Conservation (phyloP, 352 stramenopile species). For the Phytophthora chlamydospora region DNA sequence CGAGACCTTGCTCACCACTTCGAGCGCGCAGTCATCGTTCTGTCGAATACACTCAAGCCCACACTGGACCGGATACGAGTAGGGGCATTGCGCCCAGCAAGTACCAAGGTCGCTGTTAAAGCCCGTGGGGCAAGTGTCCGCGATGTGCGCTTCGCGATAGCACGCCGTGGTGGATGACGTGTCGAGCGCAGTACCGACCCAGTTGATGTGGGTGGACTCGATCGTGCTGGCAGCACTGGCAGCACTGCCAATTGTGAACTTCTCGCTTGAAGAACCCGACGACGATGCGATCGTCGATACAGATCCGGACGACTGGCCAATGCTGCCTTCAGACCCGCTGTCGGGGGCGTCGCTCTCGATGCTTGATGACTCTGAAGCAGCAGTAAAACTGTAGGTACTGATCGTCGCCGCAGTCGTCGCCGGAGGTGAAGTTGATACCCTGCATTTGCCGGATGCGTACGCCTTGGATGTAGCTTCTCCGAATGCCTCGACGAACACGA, state of each 20-base stretch:
- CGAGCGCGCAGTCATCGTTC: slow-evolving; percentile 46
- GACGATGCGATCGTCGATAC: slow-evolving; percentile 1
- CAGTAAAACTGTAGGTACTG: too few species aligned
- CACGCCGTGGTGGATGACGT: slow-evolving; percentile 33
- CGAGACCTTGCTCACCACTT: slow-evolving; percentile 40
- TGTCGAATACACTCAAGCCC: slow-evolving; percentile 54
- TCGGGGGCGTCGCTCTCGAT: too few species aligned
- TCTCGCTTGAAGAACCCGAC: neutral
- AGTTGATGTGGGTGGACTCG: slow-evolving; percentile 42
- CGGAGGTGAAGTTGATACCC: too few species aligned
- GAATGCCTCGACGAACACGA: too few species aligned
- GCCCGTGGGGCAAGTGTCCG: slow-evolving; percentile 36
- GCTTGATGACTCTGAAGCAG: too few species aligned
- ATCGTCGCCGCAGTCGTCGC: slow-evolving; percentile 14
- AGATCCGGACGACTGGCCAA: neutral
- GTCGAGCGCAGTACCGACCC: slow-evolving; percentile 32
- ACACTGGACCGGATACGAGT: slow-evolving; percentile 43
- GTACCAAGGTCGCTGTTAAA: slow-evolving; percentile 39
- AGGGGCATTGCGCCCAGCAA: slow-evolving; percentile 50
- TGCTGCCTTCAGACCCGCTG: too few species aligned
- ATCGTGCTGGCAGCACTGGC: slow-evolving; percentile 35
- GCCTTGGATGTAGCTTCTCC: too few species aligned
- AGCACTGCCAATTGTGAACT: slow-evolving; percentile 6
- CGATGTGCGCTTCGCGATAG: slow-evolving; percentile 43
- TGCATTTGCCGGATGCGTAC: too few species aligned